These are phyloP conservation scores for Diospyros kaki DNA, from an alignment of 148 eudicot species.

Conservation along the genomic window DNA sequence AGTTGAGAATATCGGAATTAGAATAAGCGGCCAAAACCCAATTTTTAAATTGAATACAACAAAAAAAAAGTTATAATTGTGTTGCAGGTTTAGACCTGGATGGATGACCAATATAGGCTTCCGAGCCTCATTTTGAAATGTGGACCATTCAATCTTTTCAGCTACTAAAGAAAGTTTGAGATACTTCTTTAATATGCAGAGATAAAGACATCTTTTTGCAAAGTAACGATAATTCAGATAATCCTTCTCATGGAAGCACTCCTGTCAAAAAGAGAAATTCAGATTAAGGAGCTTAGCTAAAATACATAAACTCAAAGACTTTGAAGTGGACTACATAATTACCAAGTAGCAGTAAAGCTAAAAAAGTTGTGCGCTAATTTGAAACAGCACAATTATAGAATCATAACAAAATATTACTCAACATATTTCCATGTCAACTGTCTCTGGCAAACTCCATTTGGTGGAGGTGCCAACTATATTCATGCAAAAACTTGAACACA, in stretches of 20 bases:
- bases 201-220: slow-evolving; percentile 94
- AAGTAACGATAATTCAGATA: slow-evolving; percentile 84
- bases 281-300: background rate
- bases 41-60: background rate
- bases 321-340: background rate
- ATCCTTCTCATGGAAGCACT: slow-evolving; percentile 91
- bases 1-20: background rate
- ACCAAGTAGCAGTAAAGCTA: background rate
- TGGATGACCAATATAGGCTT: slow-evolving; percentile 72
- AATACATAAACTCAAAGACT: background rate
- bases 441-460: background rate
- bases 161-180: slow-evolving; percentile 44
- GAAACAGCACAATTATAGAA: background rate
- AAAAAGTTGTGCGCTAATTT: background rate
- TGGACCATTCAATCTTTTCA: slow-evolving; percentile 60
- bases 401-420: background rate
- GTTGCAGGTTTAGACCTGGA: slow-evolving; percentile 47
- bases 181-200: slow-evolving; percentile 72
- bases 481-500: background rate
- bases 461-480: background rate
- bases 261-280: slow-evolving; percentile 37
- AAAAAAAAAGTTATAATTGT: background rate
- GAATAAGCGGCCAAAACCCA: background rate
- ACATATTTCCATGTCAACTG: background rate
- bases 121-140: slow-evolving; percentile 84